Conservation (phyloP, 106 monocot genomes). For the Acorus gramineus region DNA sequence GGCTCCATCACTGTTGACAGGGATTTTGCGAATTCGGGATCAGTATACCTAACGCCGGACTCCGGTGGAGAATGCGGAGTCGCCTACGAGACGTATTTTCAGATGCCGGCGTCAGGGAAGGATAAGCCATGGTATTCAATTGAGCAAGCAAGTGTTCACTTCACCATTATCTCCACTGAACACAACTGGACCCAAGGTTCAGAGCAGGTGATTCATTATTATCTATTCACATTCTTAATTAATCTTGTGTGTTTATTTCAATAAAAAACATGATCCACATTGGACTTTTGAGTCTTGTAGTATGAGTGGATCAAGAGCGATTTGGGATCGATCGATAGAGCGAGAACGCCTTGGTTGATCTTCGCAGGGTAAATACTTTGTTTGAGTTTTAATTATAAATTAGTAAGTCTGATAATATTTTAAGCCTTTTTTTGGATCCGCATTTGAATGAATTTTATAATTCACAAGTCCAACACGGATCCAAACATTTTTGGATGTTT, state of each 20-base stretch:
- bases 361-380: constrained; percentile 7
- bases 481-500: no score
- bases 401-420: neutral
- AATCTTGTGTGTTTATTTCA: neutral
- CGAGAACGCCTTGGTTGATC: constrained; percentile 15
- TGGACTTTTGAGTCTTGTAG: neutral
- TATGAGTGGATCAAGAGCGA: constrained; percentile 12
- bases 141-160: constrained; percentile 15
- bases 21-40: constrained; percentile 1
- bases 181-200: constrained; percentile 3
- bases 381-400: neutral
- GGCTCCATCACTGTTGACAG: neutral
- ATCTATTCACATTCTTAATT: neutral
- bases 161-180: constrained; percentile 16
- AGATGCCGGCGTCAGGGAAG: constrained; percentile 7
- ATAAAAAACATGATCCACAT: neutral
- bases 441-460: neutral
- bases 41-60: constrained; percentile 6
- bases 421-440: no score
- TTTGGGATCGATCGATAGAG: constrained; percentile 5
- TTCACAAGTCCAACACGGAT: no score
- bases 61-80: constrained; percentile 20
- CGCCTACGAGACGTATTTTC: constrained; percentile 12
- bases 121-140: constrained; percentile 16
- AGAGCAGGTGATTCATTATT: constrained; percentile 11